Base-by-base conservation (phyloP, 1,284 basidiomycete genomes). In the Amylostereum areolatum region DNA sequence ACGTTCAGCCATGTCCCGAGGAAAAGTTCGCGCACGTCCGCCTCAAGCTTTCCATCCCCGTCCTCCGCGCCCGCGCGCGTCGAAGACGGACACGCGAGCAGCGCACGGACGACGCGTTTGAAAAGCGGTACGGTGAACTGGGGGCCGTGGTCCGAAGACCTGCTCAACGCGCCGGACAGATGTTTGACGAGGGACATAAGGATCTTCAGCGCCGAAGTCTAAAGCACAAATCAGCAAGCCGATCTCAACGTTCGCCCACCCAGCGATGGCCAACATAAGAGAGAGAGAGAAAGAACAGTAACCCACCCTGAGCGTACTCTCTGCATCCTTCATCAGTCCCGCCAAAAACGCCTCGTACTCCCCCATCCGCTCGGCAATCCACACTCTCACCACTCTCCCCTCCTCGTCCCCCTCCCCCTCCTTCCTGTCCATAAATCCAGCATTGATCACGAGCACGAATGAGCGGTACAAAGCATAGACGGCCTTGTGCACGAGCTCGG, bases 381-480 rank as follows among this genome's bases (percentile, higher is more conserved):
- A 94, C 25, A 72, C 67, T 55, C 85, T 81, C 5, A 93, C 89
- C 6, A 78, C 66, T 57, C 80, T 83, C 25, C 75, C 74, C 18
- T 79, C 77, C 43, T 83, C 82, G 41, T 74, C 56, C 9, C 58
- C 59, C n/a, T 57, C 54, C 67, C 18, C 67, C 69, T 12, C 65
- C 68, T 9, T 66, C 55, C 1, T 54, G 51, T 57, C 70, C 8
- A 94, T 69, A 53, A 83, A 79, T 3, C 81, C 78, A 43, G 73
- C 72, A 5, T 74, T 66, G 39, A 92, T 75, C 30, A 90, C 67
- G 28, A 77, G 60, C 4, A 90, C 81, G 62, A 92, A 94, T 12
- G 87, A 73, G 29, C 92, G 74, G 66, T 96, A 94, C 24, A 90
- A 66, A 0, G 91, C 83, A 69, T 93, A 96, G 8, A 92, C 74